phyloP scores from a whole-genome alignment of 2,329 filamentous ascomycete species.

The Elsinoe perseae region DNA sequence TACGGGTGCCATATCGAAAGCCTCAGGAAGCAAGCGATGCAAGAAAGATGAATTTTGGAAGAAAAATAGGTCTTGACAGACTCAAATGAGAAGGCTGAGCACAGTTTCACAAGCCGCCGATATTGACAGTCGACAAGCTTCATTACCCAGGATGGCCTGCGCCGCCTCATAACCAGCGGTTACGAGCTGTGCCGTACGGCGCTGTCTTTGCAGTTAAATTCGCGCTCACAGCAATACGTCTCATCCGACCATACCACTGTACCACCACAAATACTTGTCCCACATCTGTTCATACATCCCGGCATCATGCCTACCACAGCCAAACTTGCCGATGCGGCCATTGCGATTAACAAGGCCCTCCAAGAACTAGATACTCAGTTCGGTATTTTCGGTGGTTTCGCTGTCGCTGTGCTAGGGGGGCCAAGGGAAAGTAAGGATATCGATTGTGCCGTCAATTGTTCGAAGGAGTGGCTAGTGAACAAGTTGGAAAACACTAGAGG shows the following conservation, averaged over 20 bases:
- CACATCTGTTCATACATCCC: background rate
- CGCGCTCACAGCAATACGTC: too few relatives aligned
- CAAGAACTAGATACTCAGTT: background rate
- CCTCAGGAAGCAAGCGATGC: background rate
- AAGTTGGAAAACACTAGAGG: background rate
- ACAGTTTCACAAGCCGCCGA: too few relatives aligned
- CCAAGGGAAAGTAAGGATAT: background rate
- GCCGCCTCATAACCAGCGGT: too few relatives aligned
- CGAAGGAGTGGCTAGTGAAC: background rate
- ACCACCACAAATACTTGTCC: background rate
- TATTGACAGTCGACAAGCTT: too few relatives aligned
- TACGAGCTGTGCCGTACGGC: too few relatives aligned
- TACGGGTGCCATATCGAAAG: background rate
- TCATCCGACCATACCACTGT: too few relatives aligned
- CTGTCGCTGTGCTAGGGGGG: background rate
- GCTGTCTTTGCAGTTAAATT: too few relatives aligned
- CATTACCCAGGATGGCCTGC: too few relatives aligned
- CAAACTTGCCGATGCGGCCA: background rate
- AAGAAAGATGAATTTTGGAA: too few relatives aligned
- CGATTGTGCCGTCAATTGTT: background rate
- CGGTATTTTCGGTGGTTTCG: background rate
- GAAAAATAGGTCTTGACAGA: too few relatives aligned
- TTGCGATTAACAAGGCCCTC: background rate
- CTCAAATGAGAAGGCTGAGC: too few relatives aligned
- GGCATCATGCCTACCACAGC: background rate